Conservation (phyloP, 1,284 basidiomycete species). For the Cutaneotrichosporon cutaneum region DNA sequence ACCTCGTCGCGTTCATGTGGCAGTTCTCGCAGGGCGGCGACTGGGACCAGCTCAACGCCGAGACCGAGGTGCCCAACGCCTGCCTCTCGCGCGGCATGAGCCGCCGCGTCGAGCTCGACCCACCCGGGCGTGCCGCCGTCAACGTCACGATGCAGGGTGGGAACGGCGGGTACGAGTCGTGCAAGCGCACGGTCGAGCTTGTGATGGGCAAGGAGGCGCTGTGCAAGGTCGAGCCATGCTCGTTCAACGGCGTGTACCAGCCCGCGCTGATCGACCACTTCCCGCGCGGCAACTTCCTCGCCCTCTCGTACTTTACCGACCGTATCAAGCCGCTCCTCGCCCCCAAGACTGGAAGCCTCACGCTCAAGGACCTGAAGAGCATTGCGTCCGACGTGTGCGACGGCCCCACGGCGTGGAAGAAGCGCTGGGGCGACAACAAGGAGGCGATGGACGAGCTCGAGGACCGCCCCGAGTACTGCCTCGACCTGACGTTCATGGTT, state of each 20-base stretch:
- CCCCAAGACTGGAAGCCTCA: constrained; percentile 51
- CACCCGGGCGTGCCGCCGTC: constrained; percentile 57
- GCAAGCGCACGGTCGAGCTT: constrained; percentile 78
- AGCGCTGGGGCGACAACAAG: constrained; percentile 53
- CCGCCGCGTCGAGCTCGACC: constrained; percentile 68
- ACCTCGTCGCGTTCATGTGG: constrained; percentile 83
- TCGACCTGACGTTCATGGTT: constrained; percentile 95
- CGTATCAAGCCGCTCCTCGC: constrained; percentile 76
- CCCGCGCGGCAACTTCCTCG: constrained; percentile 70
- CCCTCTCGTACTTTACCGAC: constrained; percentile 97
- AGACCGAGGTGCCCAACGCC: constrained; percentile 64
- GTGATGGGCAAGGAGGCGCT: constrained; percentile 96
- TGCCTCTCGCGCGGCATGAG: constrained; percentile 72
- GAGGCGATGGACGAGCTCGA: constrained; percentile 71
- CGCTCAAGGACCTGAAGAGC: constrained; percentile 63
- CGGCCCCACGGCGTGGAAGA: constrained; percentile 64
- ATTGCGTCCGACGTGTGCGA: constrained; percentile 71
- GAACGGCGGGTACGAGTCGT: constrained; percentile 80
- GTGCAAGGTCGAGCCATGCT: constrained; percentile 87
- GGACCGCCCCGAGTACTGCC: constrained; percentile 86
- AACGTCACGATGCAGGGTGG: constrained; percentile 79
- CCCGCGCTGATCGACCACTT: constrained; percentile 91
- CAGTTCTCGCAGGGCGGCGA: constrained; percentile 52
- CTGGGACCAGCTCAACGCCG: constrained; percentile 53
- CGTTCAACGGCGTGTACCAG: constrained; percentile 97